Base-by-base conservation (phyloP, 2,329 filamentous ascomycete species). In the Aspergillus calidoustus region DNA sequence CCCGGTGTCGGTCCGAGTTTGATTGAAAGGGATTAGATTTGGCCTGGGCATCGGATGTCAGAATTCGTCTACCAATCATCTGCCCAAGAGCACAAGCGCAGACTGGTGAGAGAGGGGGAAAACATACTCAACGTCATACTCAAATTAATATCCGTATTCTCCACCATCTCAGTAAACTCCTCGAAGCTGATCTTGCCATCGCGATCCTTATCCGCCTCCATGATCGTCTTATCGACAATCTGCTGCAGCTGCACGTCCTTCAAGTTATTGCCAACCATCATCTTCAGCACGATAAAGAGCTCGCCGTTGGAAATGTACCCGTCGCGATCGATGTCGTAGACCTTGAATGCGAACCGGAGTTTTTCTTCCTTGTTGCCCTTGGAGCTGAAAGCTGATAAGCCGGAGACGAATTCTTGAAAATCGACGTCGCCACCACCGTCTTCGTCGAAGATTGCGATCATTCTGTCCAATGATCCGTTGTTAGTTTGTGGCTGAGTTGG, bases 361-460 rank as follows among this genome's bases (percentile, higher is more conserved):
- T 99, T 99, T 82, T 99, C 94, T 80, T 97, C 93, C 84, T 99
- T 98, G 83, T 98, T 97, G 65, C 95, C 95, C 82, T 97, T 98
- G 81, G 91, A 93, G 76, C 91, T 95, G 84, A 99, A 99, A 46
- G 95, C 95, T 69, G 90, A 94, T 52, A 99, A 87, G 4, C 95
- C 95, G 1, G 92, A 93, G 9, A 99, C 95, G 77, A 99, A 99
- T 80, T 99, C 95, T 76, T 98, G 93, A 80, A 99, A 99, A 79
- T 99, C 95, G 71, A 99, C 95, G 72, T 97, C 92, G 73, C 95
- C 95, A 71, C 95, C 94, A 65, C 95, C 95, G 78, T 99, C 95
- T 80, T 98, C 95, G 79, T 99, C 95, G 76, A 99, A 98, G 72
- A 98, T 99, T 61, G 95, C 94, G 74, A 99, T 99, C 93, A 99